Base-by-base conservation (phyloP, 306 rosid species). In the Oemleria cerasiformis region DNA sequence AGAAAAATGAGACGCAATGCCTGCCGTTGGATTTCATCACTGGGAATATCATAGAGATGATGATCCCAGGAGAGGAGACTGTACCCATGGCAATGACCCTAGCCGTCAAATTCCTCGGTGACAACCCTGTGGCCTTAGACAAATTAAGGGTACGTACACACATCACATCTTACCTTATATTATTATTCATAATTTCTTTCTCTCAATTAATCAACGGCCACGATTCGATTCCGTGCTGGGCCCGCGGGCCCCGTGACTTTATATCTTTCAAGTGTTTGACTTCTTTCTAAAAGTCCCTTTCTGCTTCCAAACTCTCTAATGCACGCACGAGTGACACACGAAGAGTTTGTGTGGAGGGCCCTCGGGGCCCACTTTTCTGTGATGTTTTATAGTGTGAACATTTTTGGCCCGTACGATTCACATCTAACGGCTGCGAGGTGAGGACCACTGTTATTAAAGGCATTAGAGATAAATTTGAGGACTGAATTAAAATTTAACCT, bases 11-110 rank as follows among this genome's bases (percentile, higher is more conserved):
- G 16, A 58, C 38, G 19, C 77, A 80, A 42, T 61, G 71, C 4
- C 73, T 86, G 61, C 78, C 83, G 57, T 47, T 74, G 73, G 95
- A 94, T 63, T 85, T 83, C 87, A 81, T 94, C 59, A 80, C 90
- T 43, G 84, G 88, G 19, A 88, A 91, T 61, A 83, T 94, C 43
- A 68, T 91, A 9, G 97, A 89, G 84, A 67, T 94, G 85, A 89
- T 94, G 92, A 85, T 89, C 57, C 99, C 97, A 0, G 97, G 99
- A 3, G 96, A 91, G 71, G 99, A 94, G 78, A 94, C 99, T 17
- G 86, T 91, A 23, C 97, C 97, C 13, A 87, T 79, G 19, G 91
- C 96, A 11, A 87, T 94, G 90, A 86, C 99, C 9, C 49, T 87
- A 12, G 91, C 95, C 64, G 86, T 91, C 74, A 82, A 89, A 40